Base-by-base conservation (phyloP, 2,329 filamentous ascomycete genomes). In the Penicillium sp. region DNA sequence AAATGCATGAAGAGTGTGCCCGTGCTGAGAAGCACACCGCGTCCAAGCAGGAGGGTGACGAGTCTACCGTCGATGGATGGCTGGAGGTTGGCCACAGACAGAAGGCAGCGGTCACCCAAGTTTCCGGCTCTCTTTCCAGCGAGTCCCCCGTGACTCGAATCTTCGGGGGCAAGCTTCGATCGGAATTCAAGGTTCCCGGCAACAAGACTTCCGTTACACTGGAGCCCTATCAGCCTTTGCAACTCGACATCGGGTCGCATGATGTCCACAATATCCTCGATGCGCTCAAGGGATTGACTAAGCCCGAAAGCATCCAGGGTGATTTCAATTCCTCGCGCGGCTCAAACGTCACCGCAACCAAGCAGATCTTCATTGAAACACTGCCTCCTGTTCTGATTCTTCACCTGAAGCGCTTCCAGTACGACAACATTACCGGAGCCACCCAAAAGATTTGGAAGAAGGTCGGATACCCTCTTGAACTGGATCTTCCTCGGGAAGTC, bases 381-480 rank as follows among this genome's bases (percentile, higher is more conserved):
- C 80, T 97, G 14, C 94, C 94, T 0, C 91, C 92, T 0, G 90
- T 97, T 4, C 83, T 99, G 11, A 96, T 97, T 50, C 83, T 99
- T 8, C 94, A 99, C 69, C 82, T 99, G 40, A 99, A 99, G 78
- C 91, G 94, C 43, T 99, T 99, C 81, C 91, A 97, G 67, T 97
- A 96, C 66, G 92, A 97, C 67, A 90, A 87, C 57, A 85, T 88
- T 54, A 90, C 88, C 6, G 79, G 79, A 43, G 92, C 92, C 22
- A 96, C 92, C 0, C 89, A 96, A 67, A 99, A 99, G 80, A 96
- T 97, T 60, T 97, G 93, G 91, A 99, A 97, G 79, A 96, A 93
- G 78, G 83, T 99, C 55, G 93, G 92, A 18, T 99, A 99, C 68
- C 94, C 94, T 0, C 79, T 99, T 27, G 92, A 97, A 67, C 81